Percentiles rank a stretch among this genome's conserved stretches.
These are phyloP conservation scores for Athelia sp. DNA, from an alignment of 1,284 basidiomycete genomes.

Conservation along the genomic window DNA sequence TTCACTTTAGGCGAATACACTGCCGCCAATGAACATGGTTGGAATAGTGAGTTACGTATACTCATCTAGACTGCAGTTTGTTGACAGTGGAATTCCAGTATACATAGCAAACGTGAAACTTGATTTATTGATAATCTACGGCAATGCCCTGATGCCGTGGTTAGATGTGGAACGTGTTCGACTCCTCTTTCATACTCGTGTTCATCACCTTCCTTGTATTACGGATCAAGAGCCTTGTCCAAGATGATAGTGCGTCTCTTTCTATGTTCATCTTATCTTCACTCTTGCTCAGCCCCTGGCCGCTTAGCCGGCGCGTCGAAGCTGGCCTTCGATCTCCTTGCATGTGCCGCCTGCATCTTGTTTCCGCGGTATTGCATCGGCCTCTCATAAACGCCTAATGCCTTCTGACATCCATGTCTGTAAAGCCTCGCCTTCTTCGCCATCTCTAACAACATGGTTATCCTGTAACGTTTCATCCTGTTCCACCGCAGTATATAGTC, in stretches of 20 bases:
- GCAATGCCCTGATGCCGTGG: slow-evolving; percentile 2
- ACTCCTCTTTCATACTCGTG: slow-evolving; percentile 71
- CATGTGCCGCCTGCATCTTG: slow-evolving; percentile 83
- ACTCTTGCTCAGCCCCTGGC: not conserved
- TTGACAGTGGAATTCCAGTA: slow-evolving; percentile 36
- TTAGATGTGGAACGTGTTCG: slow-evolving; percentile 86
- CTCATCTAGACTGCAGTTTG: slow-evolving; percentile 18
- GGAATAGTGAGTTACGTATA: slow-evolving; percentile 60
- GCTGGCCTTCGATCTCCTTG: slow-evolving; percentile 77
- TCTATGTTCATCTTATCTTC: not conserved
- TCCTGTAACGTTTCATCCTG: slow-evolving; percentile 50
- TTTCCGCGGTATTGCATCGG: slow-evolving; percentile 60
- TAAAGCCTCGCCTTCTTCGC: slow-evolving; percentile 78
- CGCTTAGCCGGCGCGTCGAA: slow-evolving; percentile 50
- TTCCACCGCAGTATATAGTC: too few relatives aligned
- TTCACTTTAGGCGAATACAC: slow-evolving; percentile 82
- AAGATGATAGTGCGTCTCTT: slow-evolving; percentile 46
- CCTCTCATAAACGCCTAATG: slow-evolving; percentile 5
- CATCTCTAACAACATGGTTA: slow-evolving; percentile 77
- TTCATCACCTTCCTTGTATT: slow-evolving; percentile 68
- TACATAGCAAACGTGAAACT: slow-evolving; percentile 72
- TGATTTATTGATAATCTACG: not conserved
- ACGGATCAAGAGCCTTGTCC: slow-evolving; percentile 59
- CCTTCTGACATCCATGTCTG: not conserved
- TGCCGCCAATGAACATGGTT: slow-evolving; percentile 77